Conservation (phyloP, 352 stramenopile species). For the Globisporangium heterothallicum region DNA sequence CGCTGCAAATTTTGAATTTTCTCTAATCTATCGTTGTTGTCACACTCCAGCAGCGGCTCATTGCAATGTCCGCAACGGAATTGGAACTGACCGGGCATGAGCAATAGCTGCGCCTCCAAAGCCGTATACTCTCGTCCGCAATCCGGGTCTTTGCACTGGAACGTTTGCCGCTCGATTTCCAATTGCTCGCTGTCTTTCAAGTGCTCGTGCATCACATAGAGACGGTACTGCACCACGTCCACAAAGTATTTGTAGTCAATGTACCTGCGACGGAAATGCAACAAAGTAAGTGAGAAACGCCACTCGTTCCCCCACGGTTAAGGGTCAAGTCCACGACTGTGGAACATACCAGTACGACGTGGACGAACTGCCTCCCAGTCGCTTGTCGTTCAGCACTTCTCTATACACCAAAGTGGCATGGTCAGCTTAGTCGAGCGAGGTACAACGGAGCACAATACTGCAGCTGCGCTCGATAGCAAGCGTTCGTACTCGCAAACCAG, state of each 20-base stretch:
- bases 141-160: slow-evolving; percentile 80
- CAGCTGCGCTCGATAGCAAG: neutral
- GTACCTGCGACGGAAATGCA: slow-evolving; percentile 44
- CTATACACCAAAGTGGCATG: slow-evolving; percentile 19
- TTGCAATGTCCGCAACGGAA: slow-evolving; percentile 87
- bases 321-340: too few species aligned
- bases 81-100: slow-evolving; percentile 78
- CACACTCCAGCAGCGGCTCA: slow-evolving; percentile 77
- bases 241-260: slow-evolving; percentile 93
- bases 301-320: too few species aligned
- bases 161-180: slow-evolving; percentile 85
- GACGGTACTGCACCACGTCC: slow-evolving; percentile 83
- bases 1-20: slow-evolving; percentile 72
- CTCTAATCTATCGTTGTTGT: slow-evolving; percentile 80
- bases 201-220: slow-evolving; percentile 86
- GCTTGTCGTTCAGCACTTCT: slow-evolving; percentile 86
- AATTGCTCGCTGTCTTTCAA: slow-evolving; percentile 83
- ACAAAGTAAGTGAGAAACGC: too few species aligned
- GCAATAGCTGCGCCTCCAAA: slow-evolving; percentile 72
- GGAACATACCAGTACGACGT: slow-evolving; percentile 72
- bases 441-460: neutral
- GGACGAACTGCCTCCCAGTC: slow-evolving; percentile 73
- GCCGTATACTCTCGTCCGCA: slow-evolving; percentile 86
- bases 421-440: neutral
- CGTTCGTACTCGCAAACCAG: slow-evolving; percentile 75